phyloP scores from a whole-genome alignment of 1,284 basidiomycete species.

The Cutaneotrichosporon sp. region DNA sequence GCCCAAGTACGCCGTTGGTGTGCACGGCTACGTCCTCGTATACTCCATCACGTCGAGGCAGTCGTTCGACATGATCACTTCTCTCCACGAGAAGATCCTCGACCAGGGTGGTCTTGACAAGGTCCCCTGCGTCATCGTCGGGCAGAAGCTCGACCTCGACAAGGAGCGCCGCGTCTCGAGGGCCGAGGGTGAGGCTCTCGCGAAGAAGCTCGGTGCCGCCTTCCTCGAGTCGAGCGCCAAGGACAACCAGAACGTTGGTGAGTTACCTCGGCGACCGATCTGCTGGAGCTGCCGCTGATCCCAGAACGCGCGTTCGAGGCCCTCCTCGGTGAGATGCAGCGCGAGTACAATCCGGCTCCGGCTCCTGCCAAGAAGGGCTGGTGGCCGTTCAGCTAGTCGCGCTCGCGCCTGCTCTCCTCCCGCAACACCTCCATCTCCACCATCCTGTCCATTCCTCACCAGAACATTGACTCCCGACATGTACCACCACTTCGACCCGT shows the following conservation, averaged over 20 bases:
- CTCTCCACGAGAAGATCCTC: conserved; percentile 96
- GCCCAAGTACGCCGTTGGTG: conserved; percentile 77
- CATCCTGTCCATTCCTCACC: conserved; percentile 5
- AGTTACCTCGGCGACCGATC: conserved; percentile 52
- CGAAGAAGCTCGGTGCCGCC: conserved; percentile 69
- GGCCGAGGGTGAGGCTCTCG: conserved; percentile 74
- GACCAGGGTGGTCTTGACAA: conserved; percentile 87
- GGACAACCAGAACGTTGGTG: conserved; percentile 84
- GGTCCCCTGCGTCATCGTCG: conserved; percentile 95
- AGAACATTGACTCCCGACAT: conserved; percentile 15
- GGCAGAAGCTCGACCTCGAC: conserved; percentile 86
- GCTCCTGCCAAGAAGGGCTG: conserved; percentile 51
- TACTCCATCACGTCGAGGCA: conserved; percentile 91
- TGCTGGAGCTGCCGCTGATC: background rate
- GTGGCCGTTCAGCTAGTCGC: conserved; percentile 28
- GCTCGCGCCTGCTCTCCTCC: background rate
- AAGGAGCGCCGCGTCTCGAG: conserved; percentile 65
- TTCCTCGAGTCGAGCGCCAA: conserved; percentile 90
- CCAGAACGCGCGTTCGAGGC: conserved; percentile 84
- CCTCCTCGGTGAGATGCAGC: conserved; percentile 75
- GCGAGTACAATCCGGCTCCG: conserved; percentile 51
- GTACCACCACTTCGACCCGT: conserved; percentile 15
- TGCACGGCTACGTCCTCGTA: conserved; percentile 85
- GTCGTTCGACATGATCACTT: conserved; percentile 95
- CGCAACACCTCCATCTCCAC: background rate